Evolutionary conservation across 1,284 basidiomycete species (phyloP).

Genomic region (Singerocomus rubriflavus): DNA sequence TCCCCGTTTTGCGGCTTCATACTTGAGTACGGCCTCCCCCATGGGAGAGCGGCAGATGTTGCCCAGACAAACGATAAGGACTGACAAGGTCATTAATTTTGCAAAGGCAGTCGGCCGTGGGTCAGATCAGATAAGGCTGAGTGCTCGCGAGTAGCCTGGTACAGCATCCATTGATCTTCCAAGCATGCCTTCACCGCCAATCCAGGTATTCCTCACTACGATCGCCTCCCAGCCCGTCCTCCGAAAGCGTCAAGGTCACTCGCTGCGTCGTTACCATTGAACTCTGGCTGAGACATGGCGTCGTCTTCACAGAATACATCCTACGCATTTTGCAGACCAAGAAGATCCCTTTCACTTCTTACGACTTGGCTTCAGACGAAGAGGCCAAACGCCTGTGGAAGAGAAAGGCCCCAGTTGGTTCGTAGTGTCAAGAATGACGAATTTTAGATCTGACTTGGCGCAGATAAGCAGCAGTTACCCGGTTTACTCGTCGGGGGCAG

Average conservation of each 20-base stretch:
- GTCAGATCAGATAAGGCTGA: too few species aligned
- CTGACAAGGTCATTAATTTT: conserved; percentile 37
- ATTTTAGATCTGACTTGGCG: conserved; percentile 3
- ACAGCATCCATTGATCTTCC: conserved; percentile 1
- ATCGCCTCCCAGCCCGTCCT: conserved; percentile 76
- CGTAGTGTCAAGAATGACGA: conserved; percentile 18
- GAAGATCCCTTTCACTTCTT: conserved; percentile 75
- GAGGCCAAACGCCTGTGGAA: conserved; percentile 76
- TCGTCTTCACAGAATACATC: conserved; percentile 55
- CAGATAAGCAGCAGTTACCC: conserved; percentile 77
- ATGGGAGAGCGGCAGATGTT: conserved; percentile 81
- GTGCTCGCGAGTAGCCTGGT: not conserved
- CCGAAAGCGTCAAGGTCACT: conserved; percentile 66
- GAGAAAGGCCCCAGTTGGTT: conserved; percentile 69
- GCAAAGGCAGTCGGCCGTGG: too few species aligned
- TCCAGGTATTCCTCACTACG: conserved; percentile 79
- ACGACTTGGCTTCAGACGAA: conserved; percentile 80
- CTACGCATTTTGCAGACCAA: conserved; percentile 76
- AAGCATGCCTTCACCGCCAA: conserved; percentile 70
- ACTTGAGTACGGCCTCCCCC: conserved; percentile 68
- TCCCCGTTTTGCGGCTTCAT: conserved; percentile 57
- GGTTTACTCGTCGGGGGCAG: conserved; percentile 73
- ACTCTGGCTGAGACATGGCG: not conserved
- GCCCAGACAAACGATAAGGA: conserved; percentile 72
- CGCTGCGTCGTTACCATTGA: not conserved